A percentile compares a stretch with the other conserved stretches of the same genome.
Evolutionary conservation across 148 eudicot genomes (phyloP).

Genomic region (Mesembryanthemum crystallinum): DNA sequence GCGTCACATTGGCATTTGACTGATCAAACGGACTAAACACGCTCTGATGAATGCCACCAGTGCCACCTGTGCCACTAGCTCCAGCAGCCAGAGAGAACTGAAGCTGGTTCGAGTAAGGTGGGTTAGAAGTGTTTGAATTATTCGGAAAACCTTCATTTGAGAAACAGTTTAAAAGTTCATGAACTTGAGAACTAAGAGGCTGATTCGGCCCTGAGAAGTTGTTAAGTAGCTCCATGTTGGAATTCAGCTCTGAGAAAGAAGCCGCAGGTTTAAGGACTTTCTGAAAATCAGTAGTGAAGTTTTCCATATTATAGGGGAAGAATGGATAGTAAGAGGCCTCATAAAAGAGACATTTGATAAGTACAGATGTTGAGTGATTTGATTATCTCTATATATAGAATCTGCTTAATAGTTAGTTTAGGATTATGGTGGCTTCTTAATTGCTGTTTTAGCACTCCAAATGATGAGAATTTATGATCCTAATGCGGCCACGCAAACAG

Average conservation of each 20-base stretch:
- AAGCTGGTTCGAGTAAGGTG: slow-evolving; percentile 4
- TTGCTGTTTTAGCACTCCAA: not conserved
- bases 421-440: slow-evolving; percentile 15
- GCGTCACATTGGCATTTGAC: not conserved
- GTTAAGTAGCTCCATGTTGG: slow-evolving; percentile 27
- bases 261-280: slow-evolving; percentile 33
- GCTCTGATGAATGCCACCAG: not conserved
- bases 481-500: slow-evolving; percentile 8
- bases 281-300: slow-evolving; percentile 31
- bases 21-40: slow-evolving; percentile 18
- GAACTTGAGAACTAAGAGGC: slow-evolving; percentile 23
- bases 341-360: not conserved
- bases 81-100: not conserved
- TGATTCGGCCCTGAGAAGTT: slow-evolving; percentile 26
- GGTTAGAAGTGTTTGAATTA: not conserved
- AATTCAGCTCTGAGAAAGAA: slow-evolving; percentile 31
- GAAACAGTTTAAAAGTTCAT: slow-evolving; percentile 28
- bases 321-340: not conserved
- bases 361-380: slow-evolving; percentile 5
- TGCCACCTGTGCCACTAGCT: not conserved
- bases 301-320: slow-evolving; percentile 32
- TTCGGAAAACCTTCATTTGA: slow-evolving; percentile 26
- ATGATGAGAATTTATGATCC: slow-evolving; percentile 6
- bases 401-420: slow-evolving; percentile 1
- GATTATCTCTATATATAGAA: slow-evolving; percentile 23